Evolutionary conservation across 345 rosid genomes (phyloP).

Genomic region (Xanthoceras sorbifolium): DNA sequence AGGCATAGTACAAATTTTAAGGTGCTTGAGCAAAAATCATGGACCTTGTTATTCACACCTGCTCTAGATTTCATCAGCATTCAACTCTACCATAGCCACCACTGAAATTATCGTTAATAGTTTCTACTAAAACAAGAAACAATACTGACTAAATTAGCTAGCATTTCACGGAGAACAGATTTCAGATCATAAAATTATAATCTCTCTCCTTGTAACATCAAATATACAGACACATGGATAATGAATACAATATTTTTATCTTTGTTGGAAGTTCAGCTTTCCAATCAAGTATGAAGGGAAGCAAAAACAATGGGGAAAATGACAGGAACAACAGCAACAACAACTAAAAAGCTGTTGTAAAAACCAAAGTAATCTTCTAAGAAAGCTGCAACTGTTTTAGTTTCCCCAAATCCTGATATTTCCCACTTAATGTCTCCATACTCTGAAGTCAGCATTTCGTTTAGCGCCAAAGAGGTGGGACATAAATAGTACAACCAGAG

Average conservation of each 20-base stretch:
- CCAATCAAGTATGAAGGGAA: conserved; percentile 20
- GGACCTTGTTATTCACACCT: too few relatives aligned
- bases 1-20: too few relatives aligned
- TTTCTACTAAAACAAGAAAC: too few relatives aligned
- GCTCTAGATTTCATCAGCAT: too few relatives aligned
- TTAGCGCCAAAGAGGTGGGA: conserved; percentile 37
- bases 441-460: conserved; percentile 32
- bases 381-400: conserved; percentile 16
- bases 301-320: conserved; percentile 28
- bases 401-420: neutral
- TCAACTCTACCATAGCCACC: too few relatives aligned
- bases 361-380: conserved; percentile 35
- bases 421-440: conserved; percentile 19
- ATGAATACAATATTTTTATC: conserved; percentile 1
- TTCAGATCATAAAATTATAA: too few relatives aligned
- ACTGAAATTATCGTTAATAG: too few relatives aligned
- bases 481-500: conserved; percentile 33
- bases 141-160: too few relatives aligned
- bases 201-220: neutral
- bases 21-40: too few relatives aligned
- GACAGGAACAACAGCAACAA: conserved; percentile 26
- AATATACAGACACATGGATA: neutral
- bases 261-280: conserved; percentile 29
- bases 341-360: conserved; percentile 21
- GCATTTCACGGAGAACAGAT: too few relatives aligned